Percentiles rank a stretch among this genome's conserved stretches.
Conservation (phyloP, 192 early-diverging fungal genomes). For the Coemansia asiatica region DNA sequence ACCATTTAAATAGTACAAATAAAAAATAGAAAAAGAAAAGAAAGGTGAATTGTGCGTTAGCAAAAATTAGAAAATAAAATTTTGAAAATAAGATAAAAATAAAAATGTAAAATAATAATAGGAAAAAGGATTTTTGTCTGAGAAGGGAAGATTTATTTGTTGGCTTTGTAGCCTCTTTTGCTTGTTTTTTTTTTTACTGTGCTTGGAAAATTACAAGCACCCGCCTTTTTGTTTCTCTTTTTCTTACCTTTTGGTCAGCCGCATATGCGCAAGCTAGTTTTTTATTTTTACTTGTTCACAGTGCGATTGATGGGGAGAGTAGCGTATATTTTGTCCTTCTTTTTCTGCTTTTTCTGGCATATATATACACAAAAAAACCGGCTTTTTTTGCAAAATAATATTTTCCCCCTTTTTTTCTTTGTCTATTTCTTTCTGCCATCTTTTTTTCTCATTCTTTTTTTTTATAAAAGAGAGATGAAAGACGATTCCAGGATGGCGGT, state of each 20-base stretch:
- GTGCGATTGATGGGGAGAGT: neutral
- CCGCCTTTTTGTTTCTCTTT: neutral
- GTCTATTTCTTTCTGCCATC: neutral
- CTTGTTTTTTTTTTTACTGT: neutral
- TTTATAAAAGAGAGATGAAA: neutral
- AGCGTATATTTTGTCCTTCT: too few species aligned
- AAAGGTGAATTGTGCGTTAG: neutral
- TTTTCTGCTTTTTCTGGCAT: too few species aligned
- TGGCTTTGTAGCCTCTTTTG: neutral
- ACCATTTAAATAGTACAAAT: slow-evolving; percentile 17
- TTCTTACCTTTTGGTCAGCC: too few species aligned
- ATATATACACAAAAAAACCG: neutral
- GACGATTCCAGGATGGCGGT: neutral
- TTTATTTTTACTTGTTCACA: neutral
- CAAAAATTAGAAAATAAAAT: neutral
- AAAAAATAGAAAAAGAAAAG: slow-evolving; percentile 1
- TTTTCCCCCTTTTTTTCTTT: too few species aligned
- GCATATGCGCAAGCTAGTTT: neutral
- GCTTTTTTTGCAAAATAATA: neutral
- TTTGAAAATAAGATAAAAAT: neutral
- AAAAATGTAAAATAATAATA: neutral
- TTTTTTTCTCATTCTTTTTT: neutral
- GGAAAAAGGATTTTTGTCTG: neutral
- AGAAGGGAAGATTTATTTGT: neutral
- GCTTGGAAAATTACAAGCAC: too few species aligned